Conservation (phyloP, 225 moss, liverwort and hornwort species). For the Sphagnum tenellum region DNA sequence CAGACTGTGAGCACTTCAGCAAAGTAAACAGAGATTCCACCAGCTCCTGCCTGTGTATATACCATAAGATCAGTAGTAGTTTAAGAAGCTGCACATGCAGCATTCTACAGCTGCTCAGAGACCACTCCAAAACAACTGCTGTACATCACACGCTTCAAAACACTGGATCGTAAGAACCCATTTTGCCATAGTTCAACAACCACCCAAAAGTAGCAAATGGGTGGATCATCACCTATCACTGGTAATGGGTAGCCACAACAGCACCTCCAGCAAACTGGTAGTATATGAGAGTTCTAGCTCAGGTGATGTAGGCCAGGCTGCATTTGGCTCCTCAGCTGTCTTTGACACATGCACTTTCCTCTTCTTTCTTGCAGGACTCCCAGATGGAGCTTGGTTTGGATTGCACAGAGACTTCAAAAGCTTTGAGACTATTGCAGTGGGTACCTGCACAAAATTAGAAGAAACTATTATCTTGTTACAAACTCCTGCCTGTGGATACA, state of each 20-base stretch:
- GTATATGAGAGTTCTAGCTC: constrained; percentile 25
- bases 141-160: background rate
- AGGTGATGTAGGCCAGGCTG: constrained; percentile 21
- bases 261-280: constrained; percentile 29
- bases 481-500: too few species aligned
- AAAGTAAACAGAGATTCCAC: constrained; percentile 57
- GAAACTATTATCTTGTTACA: too few species aligned
- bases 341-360: constrained; percentile 15
- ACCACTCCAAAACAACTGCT: too few species aligned
- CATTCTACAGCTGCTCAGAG: too few species aligned
- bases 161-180: background rate
- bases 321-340: constrained; percentile 5
- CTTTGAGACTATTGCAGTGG: constrained; percentile 16
- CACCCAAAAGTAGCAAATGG: background rate
- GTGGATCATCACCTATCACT: constrained; percentile 20
- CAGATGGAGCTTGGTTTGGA: constrained; percentile 10
- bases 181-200: background rate
- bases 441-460: constrained; percentile 19
- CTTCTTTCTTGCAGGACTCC: constrained; percentile 43
- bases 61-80: too few species aligned
- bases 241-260: constrained; percentile 42
- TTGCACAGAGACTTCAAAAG: constrained; percentile 22
- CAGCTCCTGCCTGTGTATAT: constrained; percentile 45
- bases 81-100: too few species aligned
- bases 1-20: constrained; percentile 35